Base-by-base conservation (phyloP, 1,139 yeast species). In the Scheffersomyces lignicola region DNA sequence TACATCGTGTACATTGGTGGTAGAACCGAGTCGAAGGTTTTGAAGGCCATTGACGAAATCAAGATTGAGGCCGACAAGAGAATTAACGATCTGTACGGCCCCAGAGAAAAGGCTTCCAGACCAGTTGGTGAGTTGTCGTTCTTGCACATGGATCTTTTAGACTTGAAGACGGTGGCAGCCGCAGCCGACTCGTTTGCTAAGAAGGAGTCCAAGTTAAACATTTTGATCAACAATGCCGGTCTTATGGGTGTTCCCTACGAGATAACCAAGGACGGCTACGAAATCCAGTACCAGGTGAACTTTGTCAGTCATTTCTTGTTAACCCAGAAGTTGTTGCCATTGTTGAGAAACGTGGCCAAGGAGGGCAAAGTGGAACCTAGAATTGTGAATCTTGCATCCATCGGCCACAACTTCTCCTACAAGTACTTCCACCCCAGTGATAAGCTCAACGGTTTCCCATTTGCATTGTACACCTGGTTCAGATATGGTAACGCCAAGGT, bases 211-310 rank as follows among this genome's bases (percentile, higher is more conserved):
- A 46, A 51, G 27, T 46, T 69, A 21, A 64, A 68, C 37, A 36
- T 66, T 28, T 58, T 69, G 35, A 56, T 69, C 29, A 62, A 63
- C 38, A 69, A 69, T 48, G 75, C 74, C 3, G 75, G 75, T 1
- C 38, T 68, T 11, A 64, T 69, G 73, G 73, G 56, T 1, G 54
- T 58, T 5, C 71, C 73, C 0, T 61, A 46, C 39, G 58, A 60
- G 33, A 39, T 49, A 23, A 63, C 74, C 10, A 54, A 56, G 35
- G 73, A 69, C 41, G 62, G 57, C 17, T 58, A 55, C 44, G 75
- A 69, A 41, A 48, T 66, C 29, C 74, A 69, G 46, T 67, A 62
- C 49, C 74, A 69, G 48, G 71, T 65, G 15, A 68, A 69, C 41
- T 58, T 53, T 31, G 60, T 62, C 13, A 48, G 63, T 20, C 73